Evolutionary conservation across 2,329 filamentous ascomycete species (phyloP).

Genomic region (Fusarium coffeatum): DNA sequence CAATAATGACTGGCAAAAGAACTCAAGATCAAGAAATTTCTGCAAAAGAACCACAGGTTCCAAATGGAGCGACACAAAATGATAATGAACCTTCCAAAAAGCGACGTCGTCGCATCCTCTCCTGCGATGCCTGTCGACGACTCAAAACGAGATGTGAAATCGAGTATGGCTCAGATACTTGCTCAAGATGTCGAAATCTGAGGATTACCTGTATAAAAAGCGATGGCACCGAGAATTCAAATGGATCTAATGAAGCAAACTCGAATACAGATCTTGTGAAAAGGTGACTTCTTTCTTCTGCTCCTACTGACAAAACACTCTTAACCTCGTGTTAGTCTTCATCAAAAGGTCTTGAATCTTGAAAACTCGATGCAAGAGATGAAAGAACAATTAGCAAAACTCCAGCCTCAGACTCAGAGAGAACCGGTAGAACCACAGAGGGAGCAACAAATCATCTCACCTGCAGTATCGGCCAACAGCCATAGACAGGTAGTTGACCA

Average conservation of each 20-base stretch:
- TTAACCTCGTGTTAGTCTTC: conserved; percentile 8
- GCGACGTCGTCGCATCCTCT: conserved; percentile 33
- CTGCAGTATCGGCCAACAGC: neutral
- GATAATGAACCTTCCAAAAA: conserved; percentile 26
- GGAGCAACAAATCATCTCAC: neutral
- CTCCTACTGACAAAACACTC: neutral
- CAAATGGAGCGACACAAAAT: neutral
- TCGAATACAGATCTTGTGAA: conserved; percentile 12
- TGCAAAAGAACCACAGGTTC: neutral
- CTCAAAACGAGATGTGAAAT: conserved; percentile 40
- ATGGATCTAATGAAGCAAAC: neutral
- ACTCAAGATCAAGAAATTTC: neutral
- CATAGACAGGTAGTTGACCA: neutral
- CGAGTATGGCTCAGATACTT: conserved; percentile 23
- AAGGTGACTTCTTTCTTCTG: conserved; percentile 1
- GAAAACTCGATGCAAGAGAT: conserved; percentile 27
- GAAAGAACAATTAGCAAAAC: conserved; percentile 5
- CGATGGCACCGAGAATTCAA: conserved; percentile 10
- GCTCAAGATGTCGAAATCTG: conserved; percentile 30
- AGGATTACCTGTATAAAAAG: conserved; percentile 28
- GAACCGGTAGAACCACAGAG: neutral
- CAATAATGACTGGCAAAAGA: conserved; percentile 15
- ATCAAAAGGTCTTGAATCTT: conserved; percentile 24
- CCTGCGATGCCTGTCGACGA: conserved; percentile 34
- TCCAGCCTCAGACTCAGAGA: neutral